Base-by-base conservation (phyloP, 73 alveolate species). In the Paramecium pentaurelia region DNA sequence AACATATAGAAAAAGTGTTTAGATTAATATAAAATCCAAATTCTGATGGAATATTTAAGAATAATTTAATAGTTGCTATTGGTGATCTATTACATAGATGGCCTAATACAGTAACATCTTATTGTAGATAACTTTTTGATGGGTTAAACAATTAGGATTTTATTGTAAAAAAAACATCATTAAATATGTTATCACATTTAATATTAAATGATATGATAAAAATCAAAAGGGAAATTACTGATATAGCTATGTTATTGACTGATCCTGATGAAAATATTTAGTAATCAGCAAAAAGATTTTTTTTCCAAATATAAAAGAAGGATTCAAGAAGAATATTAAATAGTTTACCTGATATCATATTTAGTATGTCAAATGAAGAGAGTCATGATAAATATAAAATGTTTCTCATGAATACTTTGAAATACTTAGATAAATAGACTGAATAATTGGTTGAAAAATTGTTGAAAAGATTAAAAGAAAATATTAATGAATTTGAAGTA, bases 201-300 rank as follows among this genome's bases (percentile, higher is more conserved):
- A 86, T 86, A 0, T 36, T 86, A 42, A 86, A 86, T 59, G 93
- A 86, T 34, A 86, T 86, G 93, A 86, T 86, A 25, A 86, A 86
- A 86, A 86, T 49, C 20, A 86, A 73, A 38, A 51, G 86, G 1
- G 83, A 49, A 54, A 54, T 86, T 7, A 40, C 86, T 86, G 86
- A 86, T 40, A 73, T 86, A 5, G 86, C 93, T 60, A 27, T 86
- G n/a, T 60, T 86, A 49, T 58, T 86, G 49, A 73, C 58, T 59
- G 93, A 86, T 12, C 86, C 73, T 59, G 86, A 86, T 30, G 86
- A 71, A 30, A 54, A 86, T 25, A 86, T 86, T 86, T 58, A 49
- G 16, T 40, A 49, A 36, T 51, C 68, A 16, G 93, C 77, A 16
- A 86, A 58, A 34, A 28, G 51, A 32, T 86, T 86, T 58, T 58